Evolutionary conservation across 306 rosid species (phyloP).

Genomic region (Medicago ruthenica): DNA sequence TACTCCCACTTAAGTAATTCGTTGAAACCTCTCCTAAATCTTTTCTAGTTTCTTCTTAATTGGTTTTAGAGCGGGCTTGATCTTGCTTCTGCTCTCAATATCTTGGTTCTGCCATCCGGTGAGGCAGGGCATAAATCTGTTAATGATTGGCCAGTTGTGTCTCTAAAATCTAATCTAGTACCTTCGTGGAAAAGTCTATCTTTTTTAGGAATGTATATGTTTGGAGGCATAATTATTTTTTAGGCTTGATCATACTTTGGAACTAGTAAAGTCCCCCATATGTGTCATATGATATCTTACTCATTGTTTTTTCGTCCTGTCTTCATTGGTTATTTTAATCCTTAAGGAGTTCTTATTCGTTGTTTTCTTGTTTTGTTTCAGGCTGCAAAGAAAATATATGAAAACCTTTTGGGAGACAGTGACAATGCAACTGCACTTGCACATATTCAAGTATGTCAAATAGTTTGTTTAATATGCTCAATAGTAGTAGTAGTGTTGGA

Average conservation of each 20-base stretch:
- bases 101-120: too few relatives aligned
- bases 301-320: background rate
- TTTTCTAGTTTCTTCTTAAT: slow-evolving; percentile 25
- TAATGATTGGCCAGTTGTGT: too few relatives aligned
- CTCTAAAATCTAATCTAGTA: too few relatives aligned
- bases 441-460: slow-evolving; percentile 81
- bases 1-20: background rate
- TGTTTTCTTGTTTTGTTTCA: slow-evolving; percentile 48
- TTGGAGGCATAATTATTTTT: too few relatives aligned
- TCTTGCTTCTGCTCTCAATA: too few relatives aligned
- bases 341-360: background rate
- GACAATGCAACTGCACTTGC: slow-evolving; percentile 75
- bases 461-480: slow-evolving; percentile 35
- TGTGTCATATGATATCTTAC: background rate
- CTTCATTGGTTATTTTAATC: background rate
- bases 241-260: background rate
- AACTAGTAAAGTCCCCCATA: too few relatives aligned
- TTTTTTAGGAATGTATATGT: too few relatives aligned
- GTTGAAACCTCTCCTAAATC: background rate
- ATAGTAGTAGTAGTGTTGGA: slow-evolving; percentile 15
- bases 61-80: too few relatives aligned
- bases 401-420: slow-evolving; percentile 79
- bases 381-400: slow-evolving; percentile 94
- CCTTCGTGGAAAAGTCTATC: too few relatives aligned
- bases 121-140: too few relatives aligned